A percentile compares a stretch with the other conserved stretches of the same genome.
phyloP scores from a whole-genome alignment of 2,329 filamentous ascomycete species.

The Emericellopsis cladophorae region DNA sequence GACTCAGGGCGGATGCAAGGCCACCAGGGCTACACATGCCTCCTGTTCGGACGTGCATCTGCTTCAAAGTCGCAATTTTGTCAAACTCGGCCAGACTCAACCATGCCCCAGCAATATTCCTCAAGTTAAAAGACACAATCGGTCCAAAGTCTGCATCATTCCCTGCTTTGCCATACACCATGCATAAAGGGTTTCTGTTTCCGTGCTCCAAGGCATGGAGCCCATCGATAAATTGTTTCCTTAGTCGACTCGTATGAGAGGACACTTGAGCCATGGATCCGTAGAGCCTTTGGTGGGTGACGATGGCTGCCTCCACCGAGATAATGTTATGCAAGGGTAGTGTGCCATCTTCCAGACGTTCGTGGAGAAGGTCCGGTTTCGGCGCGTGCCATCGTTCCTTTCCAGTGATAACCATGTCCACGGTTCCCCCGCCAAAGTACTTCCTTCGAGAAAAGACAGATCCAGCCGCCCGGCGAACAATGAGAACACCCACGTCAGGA shows the following conservation, averaged over 20 bases:
- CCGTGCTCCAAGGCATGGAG: slow-evolving; percentile 52
- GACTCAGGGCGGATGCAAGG: slow-evolving; percentile 56
- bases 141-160: slow-evolving; percentile 45
- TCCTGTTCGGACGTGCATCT: slow-evolving; percentile 77
- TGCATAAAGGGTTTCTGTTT: slow-evolving; percentile 54
- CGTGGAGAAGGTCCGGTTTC: slow-evolving; percentile 62
- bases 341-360: slow-evolving; percentile 81
- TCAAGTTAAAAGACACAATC: slow-evolving; percentile 73
- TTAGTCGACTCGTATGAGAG: slow-evolving; percentile 56
- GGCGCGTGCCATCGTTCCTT: slow-evolving; percentile 73
- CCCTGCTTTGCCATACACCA: slow-evolving; percentile 41
- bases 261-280: slow-evolving; percentile 58
- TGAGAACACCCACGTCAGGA: slow-evolving; percentile 75
- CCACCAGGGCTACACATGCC: slow-evolving; percentile 88
- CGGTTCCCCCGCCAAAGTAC: slow-evolving; percentile 92
- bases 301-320: slow-evolving; percentile 64
- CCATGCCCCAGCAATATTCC: slow-evolving; percentile 57
- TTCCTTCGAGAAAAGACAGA: slow-evolving; percentile 50
- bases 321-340: slow-evolving; percentile 83
- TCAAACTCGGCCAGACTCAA: slow-evolving; percentile 76
- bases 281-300: slow-evolving; percentile 56
- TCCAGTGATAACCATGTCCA: slow-evolving; percentile 73
- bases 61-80: slow-evolving; percentile 66
- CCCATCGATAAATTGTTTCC: slow-evolving; percentile 41
- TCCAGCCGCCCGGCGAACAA: slow-evolving; percentile 62